Evolutionary conservation across 2,329 filamentous ascomycete genomes (phyloP), one percentile per base, ranked within the genome.

Genomic region (Emmonsiellopsis sp.): DNA sequence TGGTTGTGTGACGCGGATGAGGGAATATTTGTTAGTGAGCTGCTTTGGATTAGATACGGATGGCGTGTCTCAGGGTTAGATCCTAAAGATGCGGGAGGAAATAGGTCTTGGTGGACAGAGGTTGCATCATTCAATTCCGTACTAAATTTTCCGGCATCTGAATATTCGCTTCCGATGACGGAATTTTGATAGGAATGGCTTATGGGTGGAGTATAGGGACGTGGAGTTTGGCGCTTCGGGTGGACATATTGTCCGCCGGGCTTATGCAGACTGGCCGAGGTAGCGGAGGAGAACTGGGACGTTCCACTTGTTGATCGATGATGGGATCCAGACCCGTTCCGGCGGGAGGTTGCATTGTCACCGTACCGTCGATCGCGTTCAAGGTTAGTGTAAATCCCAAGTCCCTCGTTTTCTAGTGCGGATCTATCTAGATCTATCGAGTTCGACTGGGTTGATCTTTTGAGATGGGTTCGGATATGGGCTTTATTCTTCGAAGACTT

Each of bases 381-480:
- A 21, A 64, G 55, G 42, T 61, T 68, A 34, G 67, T 63, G 57
- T 74, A 73, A 45, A 82, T 81, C 14, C 78, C 79, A 50, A 83
- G 64, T 8, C 78, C 79, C 54, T 81, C 77, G 56, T 81, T 78
- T 58, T 83, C 79, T 11, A 74, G 72, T 5, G 74, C 74, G 3
- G 79, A 75, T 34, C 77, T 75, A 34, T 77, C 79, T 27, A 81
- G 67, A 61, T 83, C 79, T 52, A 82, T 72, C 17, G 74, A 73
- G 45, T 70, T 68, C 51, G 72, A 69, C 45, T 70, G 69, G 17
- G 77, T 76, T 57, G 77, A 68, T 62, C 79, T 81, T 50, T 77
- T 74, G 51, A 80, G 67, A 55, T 80, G 75, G 2, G 79, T 78
- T 63, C 81, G 81, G 64, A 79, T 74, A 63, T 77, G 78, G 3